Evolutionary conservation across 495 filamentous ascomycete species (phyloP).

Genomic region (Lentithecium fluviatile): DNA sequence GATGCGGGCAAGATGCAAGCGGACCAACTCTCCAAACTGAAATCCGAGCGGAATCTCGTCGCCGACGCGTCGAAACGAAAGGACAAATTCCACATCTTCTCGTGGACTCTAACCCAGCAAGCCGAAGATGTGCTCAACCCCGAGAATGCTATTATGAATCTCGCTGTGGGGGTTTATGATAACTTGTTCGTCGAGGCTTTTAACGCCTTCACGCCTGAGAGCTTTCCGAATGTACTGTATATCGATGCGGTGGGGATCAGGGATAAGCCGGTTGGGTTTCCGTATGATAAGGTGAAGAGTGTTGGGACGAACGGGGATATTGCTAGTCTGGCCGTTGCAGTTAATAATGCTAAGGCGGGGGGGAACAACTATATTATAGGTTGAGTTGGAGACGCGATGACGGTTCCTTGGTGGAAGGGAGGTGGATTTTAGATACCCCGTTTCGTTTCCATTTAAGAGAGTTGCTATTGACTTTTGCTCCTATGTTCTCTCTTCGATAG

Average conservation of each 20-base stretch:
- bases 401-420: neutral
- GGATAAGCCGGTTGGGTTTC: constrained; percentile 28
- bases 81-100: constrained; percentile 35
- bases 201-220: constrained; percentile 29
- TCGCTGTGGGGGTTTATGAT: constrained; percentile 22
- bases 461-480: too few relatives aligned
- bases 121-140: constrained; percentile 33
- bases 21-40: constrained; percentile 34
- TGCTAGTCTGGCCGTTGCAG: constrained; percentile 25
- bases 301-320: constrained; percentile 26
- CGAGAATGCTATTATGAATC: constrained; percentile 33
- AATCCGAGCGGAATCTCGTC: constrained; percentile 26
- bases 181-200: constrained; percentile 26
- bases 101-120: constrained; percentile 35
- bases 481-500: too few relatives aligned
- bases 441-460: too few relatives aligned
- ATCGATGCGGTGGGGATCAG: constrained; percentile 28
- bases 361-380: constrained; percentile 25
- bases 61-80: constrained; percentile 16
- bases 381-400: constrained; percentile 3
- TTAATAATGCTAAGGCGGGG: constrained; percentile 31
- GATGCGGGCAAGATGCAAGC: constrained; percentile 22
- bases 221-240: constrained; percentile 35
- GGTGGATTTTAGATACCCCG: neutral
- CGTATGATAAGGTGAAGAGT: constrained; percentile 19